Evolutionary conservation across 164 flowering plant species (phyloP).

Genomic region (Dillenia turbinata): DNA sequence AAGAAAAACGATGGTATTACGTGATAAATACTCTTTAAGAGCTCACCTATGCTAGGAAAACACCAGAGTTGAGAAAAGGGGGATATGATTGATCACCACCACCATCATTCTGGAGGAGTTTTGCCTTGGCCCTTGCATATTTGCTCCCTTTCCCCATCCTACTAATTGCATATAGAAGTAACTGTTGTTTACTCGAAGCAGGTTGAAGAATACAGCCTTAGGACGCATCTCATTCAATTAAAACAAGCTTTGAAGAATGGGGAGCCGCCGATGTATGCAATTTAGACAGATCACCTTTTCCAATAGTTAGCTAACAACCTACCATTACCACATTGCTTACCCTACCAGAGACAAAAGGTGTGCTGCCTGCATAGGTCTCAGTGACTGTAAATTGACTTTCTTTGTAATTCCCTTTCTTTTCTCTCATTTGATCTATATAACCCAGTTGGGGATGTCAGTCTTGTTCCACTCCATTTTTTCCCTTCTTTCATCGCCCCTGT

Average conservation of each 20-base stretch:
- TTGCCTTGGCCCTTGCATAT: no score
- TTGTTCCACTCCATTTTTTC: background rate
- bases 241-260: constrained; percentile 25
- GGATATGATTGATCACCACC: no score
- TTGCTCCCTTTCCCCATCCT: no score
- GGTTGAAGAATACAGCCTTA: constrained; percentile 72
- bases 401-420: constrained; percentile 1
- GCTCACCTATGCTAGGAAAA: no score
- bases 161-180: background rate
- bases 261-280: constrained; percentile 14
- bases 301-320: constrained; percentile 12
- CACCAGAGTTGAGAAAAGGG: no score
- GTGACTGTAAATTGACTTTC: constrained; percentile 34
- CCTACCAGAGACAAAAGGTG: constrained; percentile 6
- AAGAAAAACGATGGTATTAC: no score
- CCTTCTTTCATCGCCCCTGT: background rate
- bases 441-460: no score
- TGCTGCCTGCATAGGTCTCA: constrained; percentile 15
- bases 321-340: background rate
- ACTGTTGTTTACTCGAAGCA: constrained; percentile 21
- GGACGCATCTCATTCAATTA: constrained; percentile 66
- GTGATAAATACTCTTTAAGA: no score
- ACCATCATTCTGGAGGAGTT: no score
- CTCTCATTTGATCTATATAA: background rate
- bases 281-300: constrained; percentile 19